Base-by-base conservation (phyloP, 805 yeast genomes). In the Candida stauntonica region DNA sequence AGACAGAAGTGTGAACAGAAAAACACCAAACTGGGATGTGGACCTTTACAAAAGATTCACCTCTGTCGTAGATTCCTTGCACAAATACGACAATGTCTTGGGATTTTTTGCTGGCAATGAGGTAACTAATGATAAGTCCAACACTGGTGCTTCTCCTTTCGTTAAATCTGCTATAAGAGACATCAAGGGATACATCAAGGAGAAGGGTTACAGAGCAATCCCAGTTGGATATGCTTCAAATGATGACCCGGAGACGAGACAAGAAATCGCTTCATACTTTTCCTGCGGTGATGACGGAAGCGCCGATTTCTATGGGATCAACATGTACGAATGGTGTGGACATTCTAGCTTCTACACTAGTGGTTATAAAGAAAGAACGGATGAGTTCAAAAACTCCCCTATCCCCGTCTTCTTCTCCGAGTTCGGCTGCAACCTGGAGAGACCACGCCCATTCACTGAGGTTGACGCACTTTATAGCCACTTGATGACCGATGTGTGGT, bases 101-200 rank as follows among this genome's bases (percentile, higher is more conserved):
- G 99, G 98, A 3, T 89, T 86, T 73, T 89, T 91, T 64, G 98
- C 98, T 20, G 99, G 98, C 45, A 93, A 93, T 64, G 99, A 91
- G 72, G 98, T 93, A 38, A 78, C 91, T 44, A 91, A 89, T 63
- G 87, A 86, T 57, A 66, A 64, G 31, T 67, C 87, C 34, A 89
- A 86, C 63, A 85, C 97, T 12, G 81, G 79, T 51, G 86, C 97
- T 23, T 88, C 97, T 20, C 87, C 97, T 2, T 91, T 80, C 63
- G 95, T 93, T 41, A 93, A 91, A 72, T 96, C 98, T 21, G 96
- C 98, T 14, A 73, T 93, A 45, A 81, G 99, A 64, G 99, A 91
- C 61, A 73, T 75, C 57, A 89, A 86, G 65, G 55, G 70, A 14
- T 88, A 93, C 65, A 85, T 93, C 51, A 62, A 67, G 38, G 70